Evolutionary conservation across 176 grass and related monocot species (phyloP), one percentile per base, ranked within the genome.

Genomic region (Pontederia crassipes): DNA sequence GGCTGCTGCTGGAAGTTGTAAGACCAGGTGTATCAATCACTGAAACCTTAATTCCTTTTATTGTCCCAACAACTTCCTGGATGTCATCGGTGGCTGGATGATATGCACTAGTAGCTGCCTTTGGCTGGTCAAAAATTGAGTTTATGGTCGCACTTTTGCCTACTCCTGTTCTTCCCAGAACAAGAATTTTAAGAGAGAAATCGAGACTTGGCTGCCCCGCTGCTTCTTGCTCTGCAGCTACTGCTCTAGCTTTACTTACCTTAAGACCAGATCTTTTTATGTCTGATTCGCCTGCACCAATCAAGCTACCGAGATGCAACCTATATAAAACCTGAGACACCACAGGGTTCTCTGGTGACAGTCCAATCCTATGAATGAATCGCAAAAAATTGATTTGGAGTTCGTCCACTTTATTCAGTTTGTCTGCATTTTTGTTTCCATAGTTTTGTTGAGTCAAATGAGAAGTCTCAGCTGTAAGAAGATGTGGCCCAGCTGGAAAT

Each of bases 1-100:
- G 75, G 53, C 70, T 73, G 60, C 68, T 54, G 49, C 65, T 62
- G 60, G 85, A 75, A 67, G 86, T 69, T 50, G 35, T 70, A 58
- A 96, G 70, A 77, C 92, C 86, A 18, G 92, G 92, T 49, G 92
- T 96, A 57, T 96, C 92, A 12, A 90, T 90, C 73, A 90, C 81
- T 69, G 83, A 87, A 27, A 88, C 81, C 62, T 76, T 85, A 55
- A 96, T 64, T 74, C 92, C 92, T 84, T 85, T 90, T 57, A 96
- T 67, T 15, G 66, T 80, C 66, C 75, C 86, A 69, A 76, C 71
- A 76, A 89, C 54, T 49, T 57, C 80, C 54, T 58, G 83, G 61
- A 89, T 89, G 68, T 63, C 72, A 62, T 81, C 60, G 62, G 86
- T 85, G 66, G 58, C 62, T 65, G 86, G 86, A 68, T 14, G 40